These are phyloP conservation scores for Barnettozyma sp. DNA, from an alignment of 805 yeast genomes.

Conservation along the genomic window DNA sequence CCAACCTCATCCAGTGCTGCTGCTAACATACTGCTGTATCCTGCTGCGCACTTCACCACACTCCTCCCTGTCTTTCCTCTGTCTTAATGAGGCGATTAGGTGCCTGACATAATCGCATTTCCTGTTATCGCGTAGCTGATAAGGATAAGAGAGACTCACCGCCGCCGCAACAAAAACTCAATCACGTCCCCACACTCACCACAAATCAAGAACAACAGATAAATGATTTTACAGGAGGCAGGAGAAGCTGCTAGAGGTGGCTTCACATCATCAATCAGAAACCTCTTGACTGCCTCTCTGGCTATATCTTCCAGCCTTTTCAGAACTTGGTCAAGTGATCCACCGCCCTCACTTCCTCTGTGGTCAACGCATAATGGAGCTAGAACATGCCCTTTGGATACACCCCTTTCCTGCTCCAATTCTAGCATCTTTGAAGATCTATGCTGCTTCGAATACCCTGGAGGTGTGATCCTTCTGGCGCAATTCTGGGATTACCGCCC, in stretches of 20 bases:
- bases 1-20: too few relatives aligned
- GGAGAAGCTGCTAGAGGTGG: not conserved
- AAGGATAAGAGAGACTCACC: too few relatives aligned
- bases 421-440: conserved; percentile 46
- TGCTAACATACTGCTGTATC: too few relatives aligned
- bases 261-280: not conserved
- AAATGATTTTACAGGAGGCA: too few relatives aligned
- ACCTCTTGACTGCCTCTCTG: not conserved
- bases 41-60: too few relatives aligned
- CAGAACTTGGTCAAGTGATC: not conserved
- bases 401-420: conserved; percentile 58
- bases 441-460: conserved; percentile 84
- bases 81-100: too few relatives aligned
- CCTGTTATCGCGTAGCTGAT: too few relatives aligned
- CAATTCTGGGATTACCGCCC: conserved; percentile 92
- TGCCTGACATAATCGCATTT: too few relatives aligned
- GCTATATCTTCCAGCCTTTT: conserved; percentile 1
- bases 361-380: not conserved
- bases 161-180: too few relatives aligned
- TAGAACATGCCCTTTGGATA: conserved; percentile 43
- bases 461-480: conserved; percentile 76
- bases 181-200: too few relatives aligned
- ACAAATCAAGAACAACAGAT: too few relatives aligned
- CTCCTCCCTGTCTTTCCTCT: too few relatives aligned
- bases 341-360: not conserved